phyloP scores from a whole-genome alignment of 2,329 filamentous ascomycete genomes.

The Exophiala oligosperma region DNA sequence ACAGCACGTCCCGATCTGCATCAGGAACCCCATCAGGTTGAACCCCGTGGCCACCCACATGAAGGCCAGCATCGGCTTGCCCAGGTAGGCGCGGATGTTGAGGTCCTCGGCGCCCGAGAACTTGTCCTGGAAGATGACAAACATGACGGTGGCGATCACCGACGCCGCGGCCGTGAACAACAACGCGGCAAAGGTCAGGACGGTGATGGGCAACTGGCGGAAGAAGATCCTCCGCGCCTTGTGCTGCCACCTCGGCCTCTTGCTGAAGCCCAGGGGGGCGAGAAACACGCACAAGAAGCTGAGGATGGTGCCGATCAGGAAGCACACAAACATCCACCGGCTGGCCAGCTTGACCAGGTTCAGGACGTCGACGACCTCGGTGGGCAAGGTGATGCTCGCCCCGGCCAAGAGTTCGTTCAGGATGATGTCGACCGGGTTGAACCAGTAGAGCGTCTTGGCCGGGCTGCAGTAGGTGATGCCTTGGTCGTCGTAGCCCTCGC shows the following conservation, averaged over 20 bases:
- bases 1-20: constrained; percentile 76
- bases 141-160: constrained; percentile 79
- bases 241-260: constrained; percentile 35
- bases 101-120: constrained; percentile 67
- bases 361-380: constrained; percentile 71
- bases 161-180: constrained; percentile 69
- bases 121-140: constrained; percentile 75
- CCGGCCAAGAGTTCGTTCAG: constrained; percentile 77
- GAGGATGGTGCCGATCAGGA: constrained; percentile 70
- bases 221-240: constrained; percentile 38
- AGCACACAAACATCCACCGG: constrained; percentile 86
- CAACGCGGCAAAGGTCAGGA: constrained; percentile 67
- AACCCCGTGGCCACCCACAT: constrained; percentile 81
- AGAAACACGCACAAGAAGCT: constrained; percentile 71
- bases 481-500: constrained; percentile 75
- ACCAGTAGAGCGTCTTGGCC: constrained; percentile 76
- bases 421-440: constrained; percentile 83
- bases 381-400: constrained; percentile 78
- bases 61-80: constrained; percentile 75
- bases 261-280: constrained; percentile 52
- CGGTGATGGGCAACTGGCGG: constrained; percentile 64
- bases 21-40: constrained; percentile 66
- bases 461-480: constrained; percentile 75
- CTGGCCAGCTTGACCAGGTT: constrained; percentile 72
- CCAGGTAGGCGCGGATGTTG: constrained; percentile 72